A percentile compares a stretch with the other conserved stretches of the same genome.
These are phyloP conservation scores for Thelephora aurantiotincta DNA, from an alignment of 768 basidiomycete species.

Conservation along the genomic window DNA sequence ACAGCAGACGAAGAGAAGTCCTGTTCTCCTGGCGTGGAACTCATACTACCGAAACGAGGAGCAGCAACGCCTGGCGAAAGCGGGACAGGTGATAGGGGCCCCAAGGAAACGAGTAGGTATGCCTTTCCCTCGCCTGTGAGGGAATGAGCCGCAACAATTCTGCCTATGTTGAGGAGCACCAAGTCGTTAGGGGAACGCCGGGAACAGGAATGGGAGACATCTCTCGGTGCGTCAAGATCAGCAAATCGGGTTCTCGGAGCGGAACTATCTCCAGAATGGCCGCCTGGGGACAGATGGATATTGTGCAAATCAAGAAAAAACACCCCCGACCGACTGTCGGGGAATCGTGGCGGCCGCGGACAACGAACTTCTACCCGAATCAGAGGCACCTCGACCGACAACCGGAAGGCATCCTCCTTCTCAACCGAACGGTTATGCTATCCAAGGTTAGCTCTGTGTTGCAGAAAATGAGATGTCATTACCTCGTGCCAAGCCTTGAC, in stretches of 20 bases:
- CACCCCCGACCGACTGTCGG: conserved; percentile 47
- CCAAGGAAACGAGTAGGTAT: conserved; percentile 34
- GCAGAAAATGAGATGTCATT: not conserved
- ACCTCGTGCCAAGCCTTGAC: conserved; percentile 6
- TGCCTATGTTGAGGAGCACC: conserved; percentile 27
- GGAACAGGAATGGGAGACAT: conserved; percentile 1
- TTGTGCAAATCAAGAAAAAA: conserved; percentile 50
- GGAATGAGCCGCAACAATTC: conserved; percentile 37
- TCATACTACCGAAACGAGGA: conserved; percentile 1
- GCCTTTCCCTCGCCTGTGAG: conserved; percentile 25
- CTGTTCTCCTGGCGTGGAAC: conserved; percentile 11
- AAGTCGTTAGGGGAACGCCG: conserved; percentile 6
- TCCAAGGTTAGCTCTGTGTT: not conserved
- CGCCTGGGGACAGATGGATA: conserved; percentile 25
- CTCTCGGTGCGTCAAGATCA: conserved; percentile 7
- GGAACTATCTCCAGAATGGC: conserved; percentile 8
- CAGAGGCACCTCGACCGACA: conserved; percentile 33
- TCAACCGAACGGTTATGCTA: not conserved
- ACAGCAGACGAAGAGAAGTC: not conserved
- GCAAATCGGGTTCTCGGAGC: conserved; percentile 15
- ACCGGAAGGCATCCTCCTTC: conserved; percentile 1
- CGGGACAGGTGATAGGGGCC: conserved; percentile 20
- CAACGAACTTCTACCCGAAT: conserved; percentile 58
- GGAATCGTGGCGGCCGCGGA: conserved; percentile 33
- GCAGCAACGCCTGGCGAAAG: conserved; percentile 14